Base-by-base conservation (phyloP, 2,329 filamentous ascomycete genomes). In the Diaporthe destruens region DNA sequence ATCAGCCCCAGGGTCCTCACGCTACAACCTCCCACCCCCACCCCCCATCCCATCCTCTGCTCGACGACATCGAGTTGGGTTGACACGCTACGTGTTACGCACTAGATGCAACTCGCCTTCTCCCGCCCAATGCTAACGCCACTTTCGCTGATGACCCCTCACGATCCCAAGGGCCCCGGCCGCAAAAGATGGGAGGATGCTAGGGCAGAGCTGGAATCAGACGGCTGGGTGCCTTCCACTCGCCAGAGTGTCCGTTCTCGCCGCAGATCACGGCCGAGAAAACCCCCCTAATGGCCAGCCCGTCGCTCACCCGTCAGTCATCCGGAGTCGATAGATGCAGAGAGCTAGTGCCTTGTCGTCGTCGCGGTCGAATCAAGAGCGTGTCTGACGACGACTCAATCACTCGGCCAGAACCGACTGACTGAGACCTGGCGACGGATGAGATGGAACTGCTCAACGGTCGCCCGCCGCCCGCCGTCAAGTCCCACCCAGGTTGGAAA, bases 41-140 rank as follows among this genome's bases (percentile, higher is more conserved):
- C n/a, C 53, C 16, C 47, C 44, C 63, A 61, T 72, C 71, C 54
- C 42, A 54, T 72, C 63, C 39, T n/a, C n/a, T 72, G 63, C 42
- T 54, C 69, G 36, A 53, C 29, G 54, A 54, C 44, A 36, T n/a
- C 39, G 47, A 34, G 51, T 68, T 57, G 63, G 42, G 36, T 47
- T 69, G 70, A 72, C 70, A 72, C 54, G 70, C 18, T 36, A 72
- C 53, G 49, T 57, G 63, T 61, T 69, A 69, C 70, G 70, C 61
- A 59, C 70, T 59, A 65, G 44, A 65, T 18, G 61, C 61, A 65
- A 12, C 61, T 65, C 61, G 61, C 61, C 61, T 51, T 65, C 61
- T 65, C 61, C 61, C 44, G 44, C 61, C 61, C 61, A 65, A 65
- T 65, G 44, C 61, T n/a, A 65, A 51, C n/a, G 44, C 61, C 61